Evolutionary conservation across 208 protist species (phyloP), one percentile per base, ranked within the genome.

Genomic region (Acanthamoeba healyi): DNA sequence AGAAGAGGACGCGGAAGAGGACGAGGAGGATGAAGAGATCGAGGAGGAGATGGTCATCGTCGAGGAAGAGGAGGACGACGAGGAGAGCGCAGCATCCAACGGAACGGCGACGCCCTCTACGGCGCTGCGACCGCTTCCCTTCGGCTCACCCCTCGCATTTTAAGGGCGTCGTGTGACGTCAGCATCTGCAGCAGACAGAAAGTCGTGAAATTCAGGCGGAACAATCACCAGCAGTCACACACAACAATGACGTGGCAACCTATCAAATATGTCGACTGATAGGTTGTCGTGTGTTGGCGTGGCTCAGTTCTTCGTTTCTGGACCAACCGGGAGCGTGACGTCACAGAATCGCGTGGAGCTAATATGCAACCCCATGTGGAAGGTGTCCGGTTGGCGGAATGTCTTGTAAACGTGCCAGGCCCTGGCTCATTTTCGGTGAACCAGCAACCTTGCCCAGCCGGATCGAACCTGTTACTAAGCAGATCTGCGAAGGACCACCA

Each of bases 41-140:
- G 65, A 74, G 12, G 65, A 74, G 34, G 65, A 74, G 65, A 74
- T 74, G 65, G 65, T 74, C 34, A 74, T 74, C 12, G 65, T 74
- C 32, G 65, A 74, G 34, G 65, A 74, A 24, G 65, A 74, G 12
- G 65, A 74, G 29, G 65, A 74, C 14, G 65, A 74, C 10, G 65
- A 74, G 29, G 65, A 74, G 19, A 32, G n/a, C n/a, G 19, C 49
- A 56, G 17, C 49, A 22, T 14, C 17, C 49, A 74, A 2, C 7
- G 36, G 61, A 32, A 24, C 7, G 65, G 1, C 19, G 6, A 5
- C 32, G 5, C 65, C 32, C 7, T 12, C 65, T 19, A 74, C 29
- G 17, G n/a, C 32, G 32, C 65, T 40, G 5, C 65, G 65, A 74
- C 65, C 65, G 0, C 65, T 74, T 0, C 65, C 65, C 34, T 74